Evolutionary conservation across 495 filamentous ascomycete genomes (phyloP).

Genomic region (Tuber indicum): DNA sequence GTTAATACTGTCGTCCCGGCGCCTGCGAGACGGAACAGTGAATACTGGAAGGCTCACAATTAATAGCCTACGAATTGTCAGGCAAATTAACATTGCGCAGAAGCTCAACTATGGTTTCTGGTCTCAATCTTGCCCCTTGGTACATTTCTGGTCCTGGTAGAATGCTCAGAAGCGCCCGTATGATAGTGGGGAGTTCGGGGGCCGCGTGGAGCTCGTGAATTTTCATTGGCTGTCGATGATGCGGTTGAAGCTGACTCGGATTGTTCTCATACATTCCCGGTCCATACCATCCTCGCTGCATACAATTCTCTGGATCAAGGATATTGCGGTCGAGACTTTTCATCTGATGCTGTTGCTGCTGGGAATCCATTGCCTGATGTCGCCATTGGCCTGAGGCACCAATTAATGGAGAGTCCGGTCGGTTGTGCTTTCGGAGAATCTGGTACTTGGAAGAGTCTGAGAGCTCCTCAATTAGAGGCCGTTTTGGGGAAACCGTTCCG

Average conservation of each 20-base stretch:
- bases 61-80: conserved; percentile 39
- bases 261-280: conserved; percentile 23
- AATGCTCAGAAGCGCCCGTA: conserved; percentile 73
- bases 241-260: conserved; percentile 20
- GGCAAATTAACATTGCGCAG: conserved; percentile 64
- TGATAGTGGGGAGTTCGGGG: conserved; percentile 64
- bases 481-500: conserved; percentile 33
- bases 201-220: too few species aligned
- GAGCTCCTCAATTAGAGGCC: conserved; percentile 30
- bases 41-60: conserved; percentile 18
- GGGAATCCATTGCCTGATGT: too few species aligned
- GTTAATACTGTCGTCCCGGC: background rate
- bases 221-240: too few species aligned
- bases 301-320: conserved; percentile 17
- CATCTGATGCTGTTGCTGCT: conserved; percentile 22
- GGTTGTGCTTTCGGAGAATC: conserved; percentile 70
- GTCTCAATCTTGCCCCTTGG: conserved; percentile 57
- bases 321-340: conserved; percentile 43
- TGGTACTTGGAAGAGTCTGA: conserved; percentile 41
- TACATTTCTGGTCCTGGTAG: conserved; percentile 75
- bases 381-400: conserved; percentile 69
- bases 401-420: conserved; percentile 82
- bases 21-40: background rate
- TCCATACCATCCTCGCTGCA: conserved; percentile 5
- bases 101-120: conserved; percentile 66